These are phyloP conservation scores for Bacterosira constricta DNA, from an alignment of 108 stramenopile genomes.

Conservation along the genomic window DNA sequence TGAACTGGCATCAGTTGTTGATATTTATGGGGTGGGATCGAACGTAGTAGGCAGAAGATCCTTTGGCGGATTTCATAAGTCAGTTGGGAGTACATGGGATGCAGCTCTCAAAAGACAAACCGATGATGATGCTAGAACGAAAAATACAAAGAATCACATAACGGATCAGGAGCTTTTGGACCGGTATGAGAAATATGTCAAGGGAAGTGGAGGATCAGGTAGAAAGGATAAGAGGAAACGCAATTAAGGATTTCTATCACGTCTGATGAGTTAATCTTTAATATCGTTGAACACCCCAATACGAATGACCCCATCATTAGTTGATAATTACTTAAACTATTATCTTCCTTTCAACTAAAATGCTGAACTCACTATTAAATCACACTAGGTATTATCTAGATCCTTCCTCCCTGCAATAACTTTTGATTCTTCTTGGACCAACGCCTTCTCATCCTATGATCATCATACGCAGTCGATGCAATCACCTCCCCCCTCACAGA, in stretches of 20 bases:
- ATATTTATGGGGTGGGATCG: conserved; percentile 72
- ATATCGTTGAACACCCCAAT: not conserved
- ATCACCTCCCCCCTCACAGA: conserved; percentile 67
- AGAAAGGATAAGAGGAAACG: conserved; percentile 29
- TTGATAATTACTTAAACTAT: no score
- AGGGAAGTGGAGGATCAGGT: conserved; percentile 19
- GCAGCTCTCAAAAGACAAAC: conserved; percentile 37
- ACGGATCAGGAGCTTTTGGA: conserved; percentile 77
- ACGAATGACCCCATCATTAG: no score
- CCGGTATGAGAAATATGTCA: conserved; percentile 69
- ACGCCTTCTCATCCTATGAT: conserved; percentile 74
- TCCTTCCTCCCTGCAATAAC: conserved; percentile 71
- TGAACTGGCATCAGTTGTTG: conserved; percentile 52
- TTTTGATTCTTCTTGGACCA: conserved; percentile 60
- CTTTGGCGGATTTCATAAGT: conserved; percentile 67
- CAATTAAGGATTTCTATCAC: no score
- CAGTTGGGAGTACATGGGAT: conserved; percentile 62
- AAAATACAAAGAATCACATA: conserved; percentile 38
- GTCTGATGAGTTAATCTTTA: no score
- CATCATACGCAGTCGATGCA: conserved; percentile 61
- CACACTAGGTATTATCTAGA: not conserved
- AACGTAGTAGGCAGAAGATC: conserved; percentile 77
- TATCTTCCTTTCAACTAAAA: not conserved
- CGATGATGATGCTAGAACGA: conserved; percentile 20
- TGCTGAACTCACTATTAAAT: not conserved